Evolutionary conservation across 768 basidiomycete species (phyloP), one percentile per base, ranked within the genome.

Genomic region (Neoboletus magnificus): DNA sequence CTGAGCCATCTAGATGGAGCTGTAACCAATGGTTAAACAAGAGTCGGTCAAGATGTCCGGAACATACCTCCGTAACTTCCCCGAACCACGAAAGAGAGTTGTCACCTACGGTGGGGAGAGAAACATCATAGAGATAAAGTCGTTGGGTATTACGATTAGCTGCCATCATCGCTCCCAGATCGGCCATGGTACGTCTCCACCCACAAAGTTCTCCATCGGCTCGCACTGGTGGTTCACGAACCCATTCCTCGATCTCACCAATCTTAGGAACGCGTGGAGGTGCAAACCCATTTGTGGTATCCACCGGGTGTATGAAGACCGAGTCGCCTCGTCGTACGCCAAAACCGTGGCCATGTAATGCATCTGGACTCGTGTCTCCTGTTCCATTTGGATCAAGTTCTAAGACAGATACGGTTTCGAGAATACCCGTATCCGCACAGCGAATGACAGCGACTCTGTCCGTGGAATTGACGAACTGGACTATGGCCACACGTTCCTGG

Each of bases 351-450:
- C 75, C 71, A 13, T 74, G 71, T 25, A 79, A 69, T 35, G 72
- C 71, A 32, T 76, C 71, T 8, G 73, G 74, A 56, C 76, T 73
- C 60, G 74, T 68, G 56, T 85, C 85, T 36, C 79, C 77, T 25
- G 78, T 77, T 29, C 91, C 92, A 63, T 92, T 90, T 10, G 89
- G 85, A 67, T 96, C 93, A 49, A 98, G 82, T 73, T 98, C 93
- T 35, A 98, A 78, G 12, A 91, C 80, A 35, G 93, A 89, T 12
- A 86, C 89, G 18, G 85, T 76, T 67, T 93, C 88, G 44, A 74
- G 72, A 36, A 72, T 71, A 25, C 75, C 76, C 20, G 76, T 80
- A 60, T 83, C 85, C 23, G 76, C 67, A 64, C 84, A 83, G 12
- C 79, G 77, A 45, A 95, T 77, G 51, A 74, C 73, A 15, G 91